Evolutionary conservation across 495 filamentous ascomycete species (phyloP), one percentile per base, ranked within the genome.

Genomic region (Lasiosphaeria miniovina): DNA sequence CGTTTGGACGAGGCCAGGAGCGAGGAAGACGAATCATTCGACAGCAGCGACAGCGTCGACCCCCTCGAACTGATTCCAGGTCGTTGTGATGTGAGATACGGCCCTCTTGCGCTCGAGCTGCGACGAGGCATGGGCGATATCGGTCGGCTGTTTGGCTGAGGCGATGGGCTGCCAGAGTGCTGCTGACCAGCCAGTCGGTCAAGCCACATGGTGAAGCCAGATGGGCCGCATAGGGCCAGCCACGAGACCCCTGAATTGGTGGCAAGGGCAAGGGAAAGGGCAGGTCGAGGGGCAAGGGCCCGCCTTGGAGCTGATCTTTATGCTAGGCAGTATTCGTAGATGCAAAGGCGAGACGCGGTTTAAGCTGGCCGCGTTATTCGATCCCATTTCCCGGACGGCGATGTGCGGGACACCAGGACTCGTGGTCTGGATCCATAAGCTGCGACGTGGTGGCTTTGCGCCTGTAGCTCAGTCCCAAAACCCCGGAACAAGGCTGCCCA

Each of bases 181-280:
- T 89, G 86, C 71, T 89, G 86, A 67, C 84, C 86, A 55, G 88
- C 86, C 61, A 93, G 86, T 67, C 90, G 87, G 80, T 96, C 90
- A 64, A 93, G 86, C 89, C 90, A 94, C 91, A 95, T 95, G 61
- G 58, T 78, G 67, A 52, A 46, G 34, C 11, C 15, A 46, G 7
- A 46, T 46, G 12, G 43, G 43, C 12, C 15, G 52, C 17, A 38
- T 34, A 31, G 38, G 46, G 38, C 38, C 38, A 41, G 38, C 38
- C 38, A 41, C 14, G 50, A 38, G 6, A 12, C 32, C 7, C 7
- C 50, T 35, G 51, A 8, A 36, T 50, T 34, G 49, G 15, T 52
- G 24, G 49, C 43, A 14, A 51, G 17, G 33, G 51, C 51, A 24
- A 24, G 24, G 24, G 24, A 24, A 24, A 24, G 24, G 24, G 24